Conservation (phyloP, 179 eudicot species). For the Beta macrorhiza region DNA sequence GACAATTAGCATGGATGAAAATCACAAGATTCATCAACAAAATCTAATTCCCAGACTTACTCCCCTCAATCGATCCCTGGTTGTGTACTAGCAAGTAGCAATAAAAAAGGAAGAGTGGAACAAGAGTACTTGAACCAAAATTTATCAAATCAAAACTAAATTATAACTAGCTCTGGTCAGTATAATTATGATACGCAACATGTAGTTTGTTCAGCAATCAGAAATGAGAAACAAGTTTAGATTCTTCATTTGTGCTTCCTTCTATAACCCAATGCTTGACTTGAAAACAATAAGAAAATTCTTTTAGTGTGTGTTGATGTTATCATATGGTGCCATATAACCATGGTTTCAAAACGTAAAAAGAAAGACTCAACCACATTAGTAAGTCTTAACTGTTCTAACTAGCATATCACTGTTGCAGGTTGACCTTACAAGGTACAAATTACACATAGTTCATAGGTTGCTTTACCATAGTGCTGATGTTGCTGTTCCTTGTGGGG, state of each 20-base stretch:
- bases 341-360: too few relatives aligned
- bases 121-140: too few relatives aligned
- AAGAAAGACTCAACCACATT: background rate
- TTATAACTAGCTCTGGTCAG: too few relatives aligned
- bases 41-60: background rate
- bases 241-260: background rate
- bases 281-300: too few relatives aligned
- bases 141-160: too few relatives aligned
- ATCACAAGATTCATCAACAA: too few relatives aligned
- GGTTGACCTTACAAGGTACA: background rate
- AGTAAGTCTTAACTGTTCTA: background rate
- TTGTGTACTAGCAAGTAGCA: background rate
- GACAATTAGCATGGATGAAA: too few relatives aligned
- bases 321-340: background rate
- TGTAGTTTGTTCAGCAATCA: too few relatives aligned
- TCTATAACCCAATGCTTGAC: background rate
- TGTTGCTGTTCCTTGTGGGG: too few relatives aligned
- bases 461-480: background rate
- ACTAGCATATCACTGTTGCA: background rate
- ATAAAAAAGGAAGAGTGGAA: background rate
- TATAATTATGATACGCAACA: too few relatives aligned
- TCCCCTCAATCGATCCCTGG: background rate
- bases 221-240: too few relatives aligned
- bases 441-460: background rate
- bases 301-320: background rate